Base-by-base conservation (phyloP, 2,329 filamentous ascomycete genomes). In the Aspergillus pseudonomiae region DNA sequence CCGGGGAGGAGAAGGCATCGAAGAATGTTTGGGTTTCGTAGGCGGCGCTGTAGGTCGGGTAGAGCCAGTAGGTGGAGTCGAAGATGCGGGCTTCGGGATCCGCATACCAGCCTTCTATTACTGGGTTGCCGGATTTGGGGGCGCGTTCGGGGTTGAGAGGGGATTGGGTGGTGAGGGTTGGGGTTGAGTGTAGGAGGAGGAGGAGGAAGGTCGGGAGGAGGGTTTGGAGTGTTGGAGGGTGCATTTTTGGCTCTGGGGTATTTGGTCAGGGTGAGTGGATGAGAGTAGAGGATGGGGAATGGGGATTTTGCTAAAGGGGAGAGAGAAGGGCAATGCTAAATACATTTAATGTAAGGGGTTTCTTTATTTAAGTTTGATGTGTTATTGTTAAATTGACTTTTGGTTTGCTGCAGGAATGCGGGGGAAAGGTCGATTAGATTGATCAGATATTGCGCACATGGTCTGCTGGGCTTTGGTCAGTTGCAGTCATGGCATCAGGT, bases 41-140 rank as follows among this genome's bases (percentile, higher is more conserved):
- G 19, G 70, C 67, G 26, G 74, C 73, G 2, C 82, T 84, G 5
- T 78, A 75, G 2, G 82, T 84, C 6, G 83, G 81, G 67, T 79
- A 85, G 28, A 84, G 78, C 81, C 81, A 85, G 71, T 82, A 84
- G 45, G 77, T 67, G 32, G 71, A 73, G 19, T 80, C 70, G 72
- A 83, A 85, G 70, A 81, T 79, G 58, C 78, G 81, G 30, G 75
- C 80, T 70, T 84, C 83, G 0, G 83, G 83, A 61, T 85, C 83
- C 9, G 82, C 83, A 67, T 85, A 85, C 81, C 81, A 83, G 57
- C 82, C 81, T 1, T 79, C 74, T 28, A 84, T 75, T 58, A 84
- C 80, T 6, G 83, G 83, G 61, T 85, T 85, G 45, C 73, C 73
- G 43, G 63, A 28, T 41, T 53, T n/a, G 34, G 54, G 60, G 61